A percentile compares a stretch with the other conserved stretches of the same genome.
Conservation (phyloP, 768 basidiomycete species). For the Trametes elegans region DNA sequence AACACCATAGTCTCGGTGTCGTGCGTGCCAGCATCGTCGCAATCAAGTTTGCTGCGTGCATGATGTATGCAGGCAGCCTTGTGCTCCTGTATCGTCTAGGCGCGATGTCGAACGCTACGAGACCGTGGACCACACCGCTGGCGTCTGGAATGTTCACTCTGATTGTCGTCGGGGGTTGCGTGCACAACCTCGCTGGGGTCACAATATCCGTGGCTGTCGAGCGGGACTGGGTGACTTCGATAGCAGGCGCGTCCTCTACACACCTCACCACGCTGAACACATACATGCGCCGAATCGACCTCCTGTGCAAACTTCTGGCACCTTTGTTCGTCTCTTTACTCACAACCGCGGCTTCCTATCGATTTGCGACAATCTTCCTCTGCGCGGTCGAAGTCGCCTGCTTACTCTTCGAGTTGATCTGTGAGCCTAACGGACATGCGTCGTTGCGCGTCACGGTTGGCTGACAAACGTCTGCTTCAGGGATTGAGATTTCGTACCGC, state of each 20-base stretch:
- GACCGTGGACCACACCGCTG: slow-evolving; percentile 13
- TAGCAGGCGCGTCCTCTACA: slow-evolving; percentile 34
- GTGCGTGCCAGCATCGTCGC: slow-evolving; percentile 39
- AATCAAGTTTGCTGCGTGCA: slow-evolving; percentile 38
- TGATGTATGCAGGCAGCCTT: slow-evolving; percentile 35
- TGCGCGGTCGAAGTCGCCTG: slow-evolving; percentile 35
- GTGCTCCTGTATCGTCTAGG: slow-evolving; percentile 26
- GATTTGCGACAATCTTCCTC: slow-evolving; percentile 34
- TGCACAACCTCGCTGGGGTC: slow-evolving; percentile 39
- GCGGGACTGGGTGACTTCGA: slow-evolving; percentile 49
- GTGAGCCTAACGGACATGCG: slow-evolving; percentile 12
- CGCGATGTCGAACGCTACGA: background rate
- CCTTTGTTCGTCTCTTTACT: slow-evolving; percentile 51
- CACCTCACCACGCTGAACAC: slow-evolving; percentile 44
- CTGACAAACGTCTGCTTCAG: slow-evolving; percentile 17
- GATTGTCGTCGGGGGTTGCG: slow-evolving; percentile 34
- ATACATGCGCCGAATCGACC: slow-evolving; percentile 40
- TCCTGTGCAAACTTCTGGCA: slow-evolving; percentile 47
- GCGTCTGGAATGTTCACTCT: slow-evolving; percentile 34
- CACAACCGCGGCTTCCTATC: slow-evolving; percentile 35
- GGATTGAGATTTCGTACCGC: slow-evolving; percentile 39
- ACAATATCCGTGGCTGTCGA: slow-evolving; percentile 46
- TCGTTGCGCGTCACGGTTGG: background rate
- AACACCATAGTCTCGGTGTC: slow-evolving; percentile 33
- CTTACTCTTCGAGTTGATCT: slow-evolving; percentile 41